Conservation (phyloP, 345 rosid genomes). For the Melaleuca alternifolia region DNA sequence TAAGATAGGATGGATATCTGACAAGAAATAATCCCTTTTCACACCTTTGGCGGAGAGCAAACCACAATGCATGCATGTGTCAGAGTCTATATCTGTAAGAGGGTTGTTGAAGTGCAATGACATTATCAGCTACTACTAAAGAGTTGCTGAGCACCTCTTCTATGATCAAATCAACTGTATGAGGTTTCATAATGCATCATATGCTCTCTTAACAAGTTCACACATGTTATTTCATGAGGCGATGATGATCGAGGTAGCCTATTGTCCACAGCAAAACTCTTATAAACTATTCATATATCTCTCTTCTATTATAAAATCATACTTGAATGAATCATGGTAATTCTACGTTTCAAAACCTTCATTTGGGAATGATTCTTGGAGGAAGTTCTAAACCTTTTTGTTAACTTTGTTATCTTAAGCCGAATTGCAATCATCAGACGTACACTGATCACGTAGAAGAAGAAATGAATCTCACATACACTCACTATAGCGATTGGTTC, state of each 20-base stretch:
- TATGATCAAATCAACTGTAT: not conserved
- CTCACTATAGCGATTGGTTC: not conserved
- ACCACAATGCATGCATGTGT: not conserved
- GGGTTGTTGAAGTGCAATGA: not conserved
- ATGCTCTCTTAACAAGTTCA: not conserved
- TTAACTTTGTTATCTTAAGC: not conserved
- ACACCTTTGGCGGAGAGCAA: not conserved
- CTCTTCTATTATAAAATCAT: not conserved
- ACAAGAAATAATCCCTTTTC: not conserved
- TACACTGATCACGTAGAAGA: not conserved
- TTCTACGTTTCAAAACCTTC: not conserved
- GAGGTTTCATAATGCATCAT: not conserved
- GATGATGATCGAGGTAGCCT: not conserved
- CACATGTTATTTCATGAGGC: not conserved
- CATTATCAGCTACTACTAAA: not conserved
- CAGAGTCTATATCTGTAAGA: not conserved
- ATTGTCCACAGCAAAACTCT: not conserved
- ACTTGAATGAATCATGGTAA: not conserved
- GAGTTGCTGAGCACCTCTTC: not conserved
- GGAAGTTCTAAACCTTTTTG: not conserved
- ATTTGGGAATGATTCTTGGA: not conserved
- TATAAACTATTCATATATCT: not conserved
- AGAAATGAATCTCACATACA: not conserved
- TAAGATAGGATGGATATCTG: not conserved
- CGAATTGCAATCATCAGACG: not conserved